Conservation (phyloP, 768 basidiomycete genomes). For the Xerocomellus dryophilus region DNA sequence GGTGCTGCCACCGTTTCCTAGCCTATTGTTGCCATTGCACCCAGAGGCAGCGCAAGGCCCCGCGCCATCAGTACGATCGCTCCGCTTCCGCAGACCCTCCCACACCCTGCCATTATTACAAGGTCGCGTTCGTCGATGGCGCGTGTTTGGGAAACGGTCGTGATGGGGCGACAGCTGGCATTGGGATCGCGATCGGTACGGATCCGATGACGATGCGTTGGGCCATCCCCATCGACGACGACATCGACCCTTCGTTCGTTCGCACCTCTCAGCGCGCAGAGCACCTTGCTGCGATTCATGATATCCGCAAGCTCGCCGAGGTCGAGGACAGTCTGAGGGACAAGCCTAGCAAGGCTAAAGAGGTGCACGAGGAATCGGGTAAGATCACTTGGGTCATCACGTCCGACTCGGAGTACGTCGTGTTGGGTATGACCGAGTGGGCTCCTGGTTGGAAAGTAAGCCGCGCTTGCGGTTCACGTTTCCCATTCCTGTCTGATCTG, state of each 20-base stretch:
- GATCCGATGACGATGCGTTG: constrained; percentile 13
- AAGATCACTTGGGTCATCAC: not conserved
- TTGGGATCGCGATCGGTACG: constrained; percentile 30
- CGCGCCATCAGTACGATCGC: not conserved
- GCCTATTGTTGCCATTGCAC: constrained; percentile 15
- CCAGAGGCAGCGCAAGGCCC: not conserved
- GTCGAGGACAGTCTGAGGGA: not conserved
- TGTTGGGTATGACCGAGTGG: not conserved
- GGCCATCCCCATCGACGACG: constrained; percentile 26
- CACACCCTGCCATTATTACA: constrained; percentile 24
- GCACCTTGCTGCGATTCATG: constrained; percentile 32
- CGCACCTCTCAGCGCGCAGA: constrained; percentile 36
- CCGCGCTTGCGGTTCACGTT: not conserved
- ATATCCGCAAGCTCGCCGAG: constrained; percentile 16
- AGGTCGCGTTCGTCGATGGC: constrained; percentile 37
- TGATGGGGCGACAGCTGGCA: constrained; percentile 25
- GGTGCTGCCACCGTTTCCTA: constrained; percentile 12
- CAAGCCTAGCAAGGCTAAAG: not conserved
- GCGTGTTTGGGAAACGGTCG: constrained; percentile 32
- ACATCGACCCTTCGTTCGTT: constrained; percentile 15
- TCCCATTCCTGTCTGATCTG: not conserved
- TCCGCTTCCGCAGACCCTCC: not conserved
- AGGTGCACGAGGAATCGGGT: not conserved
- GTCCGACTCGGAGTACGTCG: constrained; percentile 1
- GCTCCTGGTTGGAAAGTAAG: constrained; percentile 1